These are phyloP conservation scores for Nectriaceae sp. DNA, from an alignment of 2,329 filamentous ascomycete species.

Conservation along the genomic window DNA sequence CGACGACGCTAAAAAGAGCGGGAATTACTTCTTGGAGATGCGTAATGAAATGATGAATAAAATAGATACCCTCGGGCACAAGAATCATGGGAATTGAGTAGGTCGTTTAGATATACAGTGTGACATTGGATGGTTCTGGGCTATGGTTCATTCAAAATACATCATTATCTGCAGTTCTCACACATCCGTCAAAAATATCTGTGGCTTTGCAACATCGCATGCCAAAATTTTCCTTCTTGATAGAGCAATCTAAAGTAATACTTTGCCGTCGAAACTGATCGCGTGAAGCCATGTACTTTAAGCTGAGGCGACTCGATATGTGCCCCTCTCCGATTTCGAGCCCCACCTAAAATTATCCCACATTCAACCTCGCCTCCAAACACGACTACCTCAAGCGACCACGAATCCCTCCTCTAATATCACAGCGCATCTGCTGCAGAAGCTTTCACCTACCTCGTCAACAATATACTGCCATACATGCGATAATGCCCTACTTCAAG, in stretches of 20 bases:
- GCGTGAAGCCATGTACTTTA: not conserved
- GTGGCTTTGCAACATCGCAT: too few relatives aligned
- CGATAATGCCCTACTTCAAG: conserved; percentile 74
- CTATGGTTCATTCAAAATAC: too few relatives aligned
- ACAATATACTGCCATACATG: not conserved
- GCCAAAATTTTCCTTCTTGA: too few relatives aligned
- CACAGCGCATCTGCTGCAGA: not conserved
- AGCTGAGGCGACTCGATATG: not conserved
- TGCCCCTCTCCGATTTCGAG: conserved; percentile 4
- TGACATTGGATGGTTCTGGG: not conserved
- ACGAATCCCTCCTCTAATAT: not conserved
- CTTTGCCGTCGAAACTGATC: not conserved
- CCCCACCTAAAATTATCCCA: conserved; percentile 17
- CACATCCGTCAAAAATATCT: too few relatives aligned
- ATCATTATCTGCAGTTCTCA: too few relatives aligned
- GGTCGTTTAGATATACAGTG: not conserved
- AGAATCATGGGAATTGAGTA: conserved; percentile 1
- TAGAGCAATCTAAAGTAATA: too few relatives aligned
- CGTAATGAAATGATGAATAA: conserved; percentile 2
- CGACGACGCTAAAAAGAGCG: not conserved
- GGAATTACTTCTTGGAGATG: not conserved
- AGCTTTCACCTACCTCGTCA: not conserved
- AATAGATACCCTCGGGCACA: conserved; percentile 10
- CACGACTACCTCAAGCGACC: not conserved
- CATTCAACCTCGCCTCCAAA: conserved; percentile 5